phyloP scores from a whole-genome alignment of 768 basidiomycete species.

The Phanerochaete carnosa region DNA sequence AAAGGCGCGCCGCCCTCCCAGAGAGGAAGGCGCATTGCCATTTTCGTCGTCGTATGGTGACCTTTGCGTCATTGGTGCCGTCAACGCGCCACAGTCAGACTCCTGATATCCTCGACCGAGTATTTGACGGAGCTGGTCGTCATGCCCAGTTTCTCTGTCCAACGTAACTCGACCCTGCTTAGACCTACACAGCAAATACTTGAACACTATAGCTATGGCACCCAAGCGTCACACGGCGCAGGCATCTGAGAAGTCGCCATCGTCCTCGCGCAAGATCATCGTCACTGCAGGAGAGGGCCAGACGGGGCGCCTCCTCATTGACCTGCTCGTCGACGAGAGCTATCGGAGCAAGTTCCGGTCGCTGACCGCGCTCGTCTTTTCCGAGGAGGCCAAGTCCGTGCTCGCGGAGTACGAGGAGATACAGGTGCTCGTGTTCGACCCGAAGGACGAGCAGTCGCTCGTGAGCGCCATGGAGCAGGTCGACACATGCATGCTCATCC shows the following conservation, averaged over 20 bases:
- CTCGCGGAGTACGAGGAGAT: constrained; percentile 15
- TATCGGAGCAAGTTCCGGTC: constrained; percentile 19
- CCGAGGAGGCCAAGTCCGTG: constrained; percentile 13
- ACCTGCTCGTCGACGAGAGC: constrained; percentile 24
- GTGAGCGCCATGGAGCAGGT: constrained; percentile 15
- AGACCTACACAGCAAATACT: no score
- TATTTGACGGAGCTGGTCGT: no score
- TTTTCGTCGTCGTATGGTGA: no score
- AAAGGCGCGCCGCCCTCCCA: no score
- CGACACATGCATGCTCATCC: constrained; percentile 25
- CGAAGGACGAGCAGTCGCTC: constrained; percentile 15
- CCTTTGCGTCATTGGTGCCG: no score
- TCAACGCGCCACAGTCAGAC: no score
- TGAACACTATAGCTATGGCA: constrained; percentile 5
- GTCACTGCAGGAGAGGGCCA: constrained; percentile 31
- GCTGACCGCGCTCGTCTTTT: constrained; percentile 22
- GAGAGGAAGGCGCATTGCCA: neutral
- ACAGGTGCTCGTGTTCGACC: constrained; percentile 18
- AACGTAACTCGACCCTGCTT: no score
- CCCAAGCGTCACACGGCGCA: constrained; percentile 11
- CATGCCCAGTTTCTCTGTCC: no score
- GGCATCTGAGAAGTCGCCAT: neutral
- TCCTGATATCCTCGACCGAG: no score
- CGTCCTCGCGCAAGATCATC: constrained; percentile 21
- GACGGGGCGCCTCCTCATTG: constrained; percentile 27